Evolutionary conservation across 2,329 filamentous ascomycete genomes (phyloP), one percentile per base, ranked within the genome.

Genomic region (Chaetomiaceae sp.): DNA sequence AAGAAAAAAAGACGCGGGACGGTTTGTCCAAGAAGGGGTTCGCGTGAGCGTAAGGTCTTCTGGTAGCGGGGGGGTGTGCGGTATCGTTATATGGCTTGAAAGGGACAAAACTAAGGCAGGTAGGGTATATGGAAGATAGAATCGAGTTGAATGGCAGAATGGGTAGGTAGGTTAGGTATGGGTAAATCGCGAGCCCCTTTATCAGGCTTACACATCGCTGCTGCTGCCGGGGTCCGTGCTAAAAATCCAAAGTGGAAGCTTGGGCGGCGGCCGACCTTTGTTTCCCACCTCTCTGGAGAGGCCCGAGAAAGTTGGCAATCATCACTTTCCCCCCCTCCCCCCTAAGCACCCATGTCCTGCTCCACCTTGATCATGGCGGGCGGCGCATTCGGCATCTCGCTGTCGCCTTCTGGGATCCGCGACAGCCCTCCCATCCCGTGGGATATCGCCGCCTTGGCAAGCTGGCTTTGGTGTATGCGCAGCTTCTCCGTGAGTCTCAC

Each of bases 401-500:
- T 68, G 46, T 81, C 78, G n/a, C 77, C 76, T 59, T 81, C 78
- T 0, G 77, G 77, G 46, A 81, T 81, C 30, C 76, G 71, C 2
- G 77, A 76, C 9, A 82, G 63, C 0, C 75, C 75, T 3, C 77
- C 75, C 46, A 78, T 69, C 3, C 67, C 66, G 20, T 68, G 64
- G 16, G 50, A 12, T n/a, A 12, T 50, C 31, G 58, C 30, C 46
- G 58, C 58, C 64, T 68, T 53, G 54, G 64, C 23, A 48, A 54
- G 49, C 51, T 62, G 55, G 44, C 55, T 55, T 38, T 82, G 78
- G 41, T 86, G 81, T 31, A 95, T 73, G 54, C 87, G 83, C 25
- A 96, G 76, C 68, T 92, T 95, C 67, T 95, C 87, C 66, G 91
- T 92, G 57, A 96, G 72, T 65, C 89, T 89, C 16, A 89, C 77